Evolutionary conservation across 495 filamentous ascomycete species (phyloP), one percentile per base, ranked within the genome.

Genomic region (Jackrogersella minutella): DNA sequence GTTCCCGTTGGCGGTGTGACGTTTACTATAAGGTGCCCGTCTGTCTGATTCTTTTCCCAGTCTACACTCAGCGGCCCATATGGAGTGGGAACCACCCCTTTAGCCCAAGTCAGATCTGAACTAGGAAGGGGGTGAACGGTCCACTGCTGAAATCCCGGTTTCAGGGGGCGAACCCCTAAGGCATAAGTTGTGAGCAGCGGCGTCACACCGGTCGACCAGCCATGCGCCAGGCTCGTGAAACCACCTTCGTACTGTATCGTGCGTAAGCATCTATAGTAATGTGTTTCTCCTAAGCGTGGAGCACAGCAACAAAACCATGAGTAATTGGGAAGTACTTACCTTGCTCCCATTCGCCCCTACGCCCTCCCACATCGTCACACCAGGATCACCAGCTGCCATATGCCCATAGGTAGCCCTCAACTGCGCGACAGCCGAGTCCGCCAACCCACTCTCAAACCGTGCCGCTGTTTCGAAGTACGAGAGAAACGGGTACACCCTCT

Each of bases 401-500:
- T 79, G 80, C 8, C 77, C 79, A 52, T 81, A 82, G 19, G 81
- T 65, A 16, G 77, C 69, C 26, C 75, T 67, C 14, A 83, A 74
- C 64, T 79, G 73, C 53, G 80, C 77, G 13, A 79, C 53, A 1
- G 80, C 81, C 3, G 74, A 74, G 7, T 53, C 72, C 5, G 71
- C 67, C 6, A 64, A 47, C 5, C 75, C 74, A 21, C 22, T 54
- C 55, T 64, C 69, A 63, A 83, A 82, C 28, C 81, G 75, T 17
- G 80, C 80, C 22, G 76, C 74, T 34, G 77, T 72, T 63, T 83
- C 81, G 57, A 83, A 82, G 59, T 81, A 82, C 11, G 81, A 81
- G n/a, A 79, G 77, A 50, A 83, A 82, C 10, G 81, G 73, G 59
- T 82, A 83, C n/a, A 83, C 81, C 6, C 79, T 75, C 11, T 77